Conservation (phyloP, 2,329 filamentous ascomycete genomes). For the Cryphonectria carpinicola region DNA sequence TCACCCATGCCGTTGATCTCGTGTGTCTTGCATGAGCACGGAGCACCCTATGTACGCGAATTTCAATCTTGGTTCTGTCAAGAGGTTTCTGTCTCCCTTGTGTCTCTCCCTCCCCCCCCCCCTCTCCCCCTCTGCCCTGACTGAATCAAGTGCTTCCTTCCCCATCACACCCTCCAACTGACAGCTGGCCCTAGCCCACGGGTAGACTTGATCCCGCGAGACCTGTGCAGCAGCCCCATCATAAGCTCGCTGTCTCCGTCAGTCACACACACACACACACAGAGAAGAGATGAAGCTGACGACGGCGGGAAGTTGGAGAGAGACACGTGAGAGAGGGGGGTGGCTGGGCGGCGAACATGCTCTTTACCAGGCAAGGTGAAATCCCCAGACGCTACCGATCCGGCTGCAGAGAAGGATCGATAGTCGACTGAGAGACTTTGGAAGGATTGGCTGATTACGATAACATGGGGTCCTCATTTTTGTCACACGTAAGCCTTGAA, state of each 20-base stretch:
- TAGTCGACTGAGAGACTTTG: neutral
- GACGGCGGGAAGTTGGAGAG: neutral
- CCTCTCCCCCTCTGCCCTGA: neutral
- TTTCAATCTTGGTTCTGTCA: neutral
- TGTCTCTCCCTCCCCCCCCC: neutral
- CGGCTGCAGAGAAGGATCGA: constrained; percentile 10
- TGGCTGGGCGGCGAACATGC: neutral
- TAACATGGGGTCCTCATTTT: constrained; percentile 7
- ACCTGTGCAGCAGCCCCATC: neutral
- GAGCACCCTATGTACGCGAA: neutral
- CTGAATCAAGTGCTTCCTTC: neutral
- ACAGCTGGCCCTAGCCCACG: too few species aligned
- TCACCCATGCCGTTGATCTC: constrained; percentile 1
- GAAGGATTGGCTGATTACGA: constrained; percentile 1
- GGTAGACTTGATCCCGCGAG: neutral
- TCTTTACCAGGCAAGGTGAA: neutral
- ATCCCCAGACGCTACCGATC: neutral
- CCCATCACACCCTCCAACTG: neutral
- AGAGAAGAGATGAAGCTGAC: neutral
- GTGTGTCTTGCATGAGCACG: constrained; percentile 7
- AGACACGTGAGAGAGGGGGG: neutral
- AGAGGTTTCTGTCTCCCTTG: neutral
- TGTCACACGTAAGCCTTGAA: constrained; percentile 4
- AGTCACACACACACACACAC: too few species aligned
- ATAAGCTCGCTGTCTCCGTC: neutral